phyloP scores from a whole-genome alignment of 257 asterid species.

The Fraxinus anomala region DNA sequence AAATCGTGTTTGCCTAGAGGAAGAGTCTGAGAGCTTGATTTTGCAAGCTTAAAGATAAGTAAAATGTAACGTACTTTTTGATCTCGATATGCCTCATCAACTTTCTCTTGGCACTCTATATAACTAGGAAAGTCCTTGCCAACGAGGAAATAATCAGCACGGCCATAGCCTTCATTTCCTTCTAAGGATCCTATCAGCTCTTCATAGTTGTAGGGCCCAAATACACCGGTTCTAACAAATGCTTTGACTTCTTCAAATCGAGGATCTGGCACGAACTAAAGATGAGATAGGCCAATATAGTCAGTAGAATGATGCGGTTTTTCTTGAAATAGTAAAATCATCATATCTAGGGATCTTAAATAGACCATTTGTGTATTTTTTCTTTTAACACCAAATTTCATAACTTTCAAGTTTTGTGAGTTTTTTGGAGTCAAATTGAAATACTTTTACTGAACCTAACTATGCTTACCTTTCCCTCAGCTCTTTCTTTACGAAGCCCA shows the following conservation, averaged over 20 bases:
- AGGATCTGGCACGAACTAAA: constrained; percentile 59
- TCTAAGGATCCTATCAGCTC: constrained; percentile 68
- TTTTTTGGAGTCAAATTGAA: neutral
- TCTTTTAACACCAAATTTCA: neutral
- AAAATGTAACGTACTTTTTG: constrained; percentile 42
- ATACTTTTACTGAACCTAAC: neutral
- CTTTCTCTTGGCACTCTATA: constrained; percentile 65
- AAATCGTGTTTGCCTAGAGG: too few species aligned
- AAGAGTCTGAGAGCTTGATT: neutral
- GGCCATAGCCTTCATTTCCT: constrained; percentile 69
- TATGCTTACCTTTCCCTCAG: constrained; percentile 54
- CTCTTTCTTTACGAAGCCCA: constrained; percentile 57
- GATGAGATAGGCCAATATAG: neutral
- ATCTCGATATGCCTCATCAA: constrained; percentile 61
- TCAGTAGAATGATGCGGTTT: neutral
- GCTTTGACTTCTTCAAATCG: constrained; percentile 68
- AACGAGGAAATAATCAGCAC: constrained; percentile 71
- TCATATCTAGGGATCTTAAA: neutral
- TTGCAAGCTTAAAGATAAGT: neutral
- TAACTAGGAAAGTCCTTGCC: constrained; percentile 71
- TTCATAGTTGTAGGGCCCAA: constrained; percentile 48
- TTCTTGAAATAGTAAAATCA: neutral
- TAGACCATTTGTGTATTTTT: neutral
- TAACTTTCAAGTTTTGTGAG: neutral
- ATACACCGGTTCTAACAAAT: constrained; percentile 49